Percentiles rank a stretch among this genome's conserved stretches.
Evolutionary conservation across 768 basidiomycete genomes (phyloP).

Genomic region (Phallus indusiatus): DNA sequence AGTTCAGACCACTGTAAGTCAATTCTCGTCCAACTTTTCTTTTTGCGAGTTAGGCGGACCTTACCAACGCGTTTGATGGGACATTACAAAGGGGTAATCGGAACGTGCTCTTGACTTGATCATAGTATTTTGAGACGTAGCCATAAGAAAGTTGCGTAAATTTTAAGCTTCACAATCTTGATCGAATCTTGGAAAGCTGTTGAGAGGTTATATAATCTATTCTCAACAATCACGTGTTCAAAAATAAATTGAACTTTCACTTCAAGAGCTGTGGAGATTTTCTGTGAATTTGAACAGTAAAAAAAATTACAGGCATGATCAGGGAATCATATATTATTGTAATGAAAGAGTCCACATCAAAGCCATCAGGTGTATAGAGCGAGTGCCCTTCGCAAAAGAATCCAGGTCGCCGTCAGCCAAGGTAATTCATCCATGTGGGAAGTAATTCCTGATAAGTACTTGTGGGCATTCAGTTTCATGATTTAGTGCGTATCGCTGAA

Average conservation of each 20-base stretch:
- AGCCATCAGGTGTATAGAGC: too few species aligned
- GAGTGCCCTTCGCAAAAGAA: too few species aligned
- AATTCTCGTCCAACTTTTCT: not conserved
- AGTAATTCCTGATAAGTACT: not conserved
- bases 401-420: too few species aligned
- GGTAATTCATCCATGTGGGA: too few species aligned
- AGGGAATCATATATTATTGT: too few species aligned
- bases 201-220: not conserved
- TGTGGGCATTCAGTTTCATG: not conserved
- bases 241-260: too few species aligned
- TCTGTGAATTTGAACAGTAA: too few species aligned
- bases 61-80: conserved; percentile 65
- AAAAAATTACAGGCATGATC: too few species aligned
- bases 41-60: conserved; percentile 13
- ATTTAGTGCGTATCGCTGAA: too few species aligned
- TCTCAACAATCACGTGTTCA: too few species aligned
- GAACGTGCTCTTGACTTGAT: conserved; percentile 32
- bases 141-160: not conserved
- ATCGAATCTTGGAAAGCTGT: not conserved
- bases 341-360: too few species aligned
- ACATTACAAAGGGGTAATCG: conserved; percentile 52
- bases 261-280: too few species aligned
- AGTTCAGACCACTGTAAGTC: not conserved
- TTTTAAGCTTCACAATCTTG: not conserved
- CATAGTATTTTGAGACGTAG: not conserved